Evolutionary conservation across 2,329 filamentous ascomycete species (phyloP), one percentile per base, ranked within the genome.

Genomic region (Hypoxylon sp.): DNA sequence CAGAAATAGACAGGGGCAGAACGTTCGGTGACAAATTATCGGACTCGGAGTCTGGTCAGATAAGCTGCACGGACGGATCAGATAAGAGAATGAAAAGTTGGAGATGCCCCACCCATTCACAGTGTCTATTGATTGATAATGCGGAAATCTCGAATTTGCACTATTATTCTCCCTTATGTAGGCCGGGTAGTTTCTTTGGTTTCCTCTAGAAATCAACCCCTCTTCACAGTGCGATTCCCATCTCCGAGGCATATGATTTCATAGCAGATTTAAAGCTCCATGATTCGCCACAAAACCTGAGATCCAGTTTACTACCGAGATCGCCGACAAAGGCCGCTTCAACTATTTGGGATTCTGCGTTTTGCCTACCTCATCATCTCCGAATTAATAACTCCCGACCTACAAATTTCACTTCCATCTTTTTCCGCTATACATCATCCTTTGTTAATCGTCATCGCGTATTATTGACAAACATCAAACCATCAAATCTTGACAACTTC

Each of bases 281-380:
- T 77, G 73, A 78, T 77, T 78, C 73, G 75, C 70, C 68, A 73
- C 66, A 51, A 21, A n/a, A 12, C 43, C 39, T 54, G 56, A 66
- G 67, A 62, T 61, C 69, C 68, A 70, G 67, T 63, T 71, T 71
- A 70, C 60, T 69, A 72, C 76, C 75, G 76, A 78, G 73, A 75
- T 76, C 75, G 76, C 75, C 72, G 73, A 73, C 67, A 75, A 75
- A 74, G 72, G 55, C 71, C 70, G 73, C 70, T 70, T 63, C 53
- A 58, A 32, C 43, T 66, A 67, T 61, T 62, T 23, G 27, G 25
- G 29, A 21, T 43, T 41, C 51, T 46, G 11, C 52, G 30, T 55
- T 60, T 61, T 46, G 21, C 34, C 60, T 55, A 59, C 54, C 54
- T 64, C 61, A 61, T 69, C 67, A 69, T 67, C 53, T 64, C 63